Conservation (phyloP, 768 basidiomycete species). For the Suillus subalutaceus region DNA sequence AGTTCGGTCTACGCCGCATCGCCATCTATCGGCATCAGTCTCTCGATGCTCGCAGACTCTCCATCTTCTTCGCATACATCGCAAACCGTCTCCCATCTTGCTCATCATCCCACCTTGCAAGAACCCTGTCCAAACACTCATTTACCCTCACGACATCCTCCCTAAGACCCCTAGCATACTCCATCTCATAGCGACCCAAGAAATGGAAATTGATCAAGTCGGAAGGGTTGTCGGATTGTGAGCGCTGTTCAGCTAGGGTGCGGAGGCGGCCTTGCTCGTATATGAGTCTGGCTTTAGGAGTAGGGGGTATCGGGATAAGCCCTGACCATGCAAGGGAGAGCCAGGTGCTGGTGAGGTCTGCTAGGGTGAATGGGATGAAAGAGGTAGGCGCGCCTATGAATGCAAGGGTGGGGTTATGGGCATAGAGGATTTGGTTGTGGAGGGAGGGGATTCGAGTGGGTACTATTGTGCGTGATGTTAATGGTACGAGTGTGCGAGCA, state of each 20-base stretch:
- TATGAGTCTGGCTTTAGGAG: conserved; percentile 34
- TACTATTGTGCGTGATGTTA: conserved; percentile 29
- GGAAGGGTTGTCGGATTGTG: conserved; percentile 28
- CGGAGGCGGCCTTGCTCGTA: conserved; percentile 42
- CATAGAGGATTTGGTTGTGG: conserved; percentile 49
- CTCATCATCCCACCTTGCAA: conserved; percentile 31
- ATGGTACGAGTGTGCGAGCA: conserved; percentile 22
- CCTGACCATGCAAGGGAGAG: conserved; percentile 45
- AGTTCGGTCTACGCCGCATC: neutral
- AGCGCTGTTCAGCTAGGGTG: conserved; percentile 21
- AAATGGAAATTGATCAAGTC: conserved; percentile 30
- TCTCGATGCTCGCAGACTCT: conserved; percentile 22
- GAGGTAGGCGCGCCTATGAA: conserved; percentile 47
- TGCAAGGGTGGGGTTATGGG: conserved; percentile 47
- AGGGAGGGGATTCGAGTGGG: conserved; percentile 47
- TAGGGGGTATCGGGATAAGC: conserved; percentile 36
- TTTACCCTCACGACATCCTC: conserved; percentile 19
- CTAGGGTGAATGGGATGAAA: conserved; percentile 51
- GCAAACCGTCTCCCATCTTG: conserved; percentile 28
- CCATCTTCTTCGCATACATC: conserved; percentile 32
- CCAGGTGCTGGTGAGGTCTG: conserved; percentile 54
- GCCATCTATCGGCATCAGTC: neutral
- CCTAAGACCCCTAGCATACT: conserved; percentile 23
- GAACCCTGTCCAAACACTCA: conserved; percentile 19
- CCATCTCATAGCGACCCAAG: conserved; percentile 21